These are phyloP conservation scores for Fusarium heterosporum DNA, from an alignment of 2,329 filamentous ascomycete species.

Conservation along the genomic window DNA sequence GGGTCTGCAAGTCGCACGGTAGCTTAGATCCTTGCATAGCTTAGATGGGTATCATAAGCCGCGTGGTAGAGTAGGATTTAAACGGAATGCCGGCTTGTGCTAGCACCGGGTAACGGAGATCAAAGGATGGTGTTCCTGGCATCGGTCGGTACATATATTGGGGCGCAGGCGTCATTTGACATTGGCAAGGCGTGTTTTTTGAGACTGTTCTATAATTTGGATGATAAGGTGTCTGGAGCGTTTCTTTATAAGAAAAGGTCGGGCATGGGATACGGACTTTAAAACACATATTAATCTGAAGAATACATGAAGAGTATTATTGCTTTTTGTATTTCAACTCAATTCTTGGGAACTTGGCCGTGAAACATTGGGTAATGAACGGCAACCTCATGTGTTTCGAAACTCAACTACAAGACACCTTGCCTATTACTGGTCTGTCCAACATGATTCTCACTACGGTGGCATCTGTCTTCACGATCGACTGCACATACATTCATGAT, in stretches of 20 bases:
- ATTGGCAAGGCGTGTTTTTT: conserved; percentile 25
- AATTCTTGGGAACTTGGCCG: neutral
- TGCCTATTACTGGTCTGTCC: neutral
- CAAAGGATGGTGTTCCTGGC: conserved; percentile 29
- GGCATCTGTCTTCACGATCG: neutral
- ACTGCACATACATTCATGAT: neutral
- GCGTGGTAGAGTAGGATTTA: conserved; percentile 26
- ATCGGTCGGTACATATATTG: conserved; percentile 32
- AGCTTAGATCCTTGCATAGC: conserved; percentile 2
- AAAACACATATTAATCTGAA: conserved; percentile 1
- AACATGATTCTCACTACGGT: neutral
- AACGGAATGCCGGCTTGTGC: conserved; percentile 14
- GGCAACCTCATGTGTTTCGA: neutral
- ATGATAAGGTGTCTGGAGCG: conserved; percentile 19
- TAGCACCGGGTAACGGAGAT: conserved; percentile 34
- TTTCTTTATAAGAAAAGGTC: conserved; percentile 14
- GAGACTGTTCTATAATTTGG: conserved; percentile 29
- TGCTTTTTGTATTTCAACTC: conserved; percentile 3
- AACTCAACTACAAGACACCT: too few species aligned
- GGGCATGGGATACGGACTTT: neutral
- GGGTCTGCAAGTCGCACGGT: conserved; percentile 16
- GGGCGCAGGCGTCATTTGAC: conserved; percentile 34
- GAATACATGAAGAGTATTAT: neutral
- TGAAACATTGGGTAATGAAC: neutral
- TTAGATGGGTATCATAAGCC: conserved; percentile 16